Percentiles rank a stretch among this genome's conserved stretches.
phyloP scores from a whole-genome alignment of 768 basidiomycete genomes.

The Bullera alba region DNA sequence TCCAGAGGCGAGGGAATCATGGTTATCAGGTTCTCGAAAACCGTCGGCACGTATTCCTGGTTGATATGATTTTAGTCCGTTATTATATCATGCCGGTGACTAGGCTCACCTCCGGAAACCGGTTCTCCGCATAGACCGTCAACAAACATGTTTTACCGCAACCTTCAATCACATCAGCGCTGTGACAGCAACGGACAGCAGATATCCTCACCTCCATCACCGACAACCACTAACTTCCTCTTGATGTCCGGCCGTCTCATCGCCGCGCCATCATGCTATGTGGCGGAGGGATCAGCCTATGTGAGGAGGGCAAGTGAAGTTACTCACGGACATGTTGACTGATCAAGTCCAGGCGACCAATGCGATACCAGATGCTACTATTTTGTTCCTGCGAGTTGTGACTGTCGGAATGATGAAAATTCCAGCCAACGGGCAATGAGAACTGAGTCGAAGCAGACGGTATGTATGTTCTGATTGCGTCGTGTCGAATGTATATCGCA shows the following conservation, averaged over 20 bases:
- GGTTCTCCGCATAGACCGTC: conserved; percentile 45
- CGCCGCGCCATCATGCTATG: conserved; percentile 9
- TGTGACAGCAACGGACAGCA: background rate
- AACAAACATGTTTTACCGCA: conserved; percentile 46
- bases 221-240: conserved; percentile 40
- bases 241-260: conserved; percentile 39
- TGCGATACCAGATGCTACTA: no score
- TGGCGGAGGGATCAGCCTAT: no score
- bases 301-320: no score
- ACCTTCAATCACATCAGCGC: conserved; percentile 17
- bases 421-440: no score
- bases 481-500: no score
- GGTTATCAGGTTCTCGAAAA: conserved; percentile 44
- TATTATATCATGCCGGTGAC: background rate
- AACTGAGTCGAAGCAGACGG: no score
- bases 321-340: no score
- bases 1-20: conserved; percentile 41
- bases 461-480: no score
- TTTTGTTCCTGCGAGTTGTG: no score
- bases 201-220: conserved; percentile 41
- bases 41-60: conserved; percentile 46
- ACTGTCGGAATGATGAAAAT: no score
- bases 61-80: no score
- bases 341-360: no score
- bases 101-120: conserved; percentile 41